Evolutionary conservation across 1,139 yeast species (phyloP), one percentile per base, ranked within the genome.

Genomic region (Groenewaldozyma sp.): DNA sequence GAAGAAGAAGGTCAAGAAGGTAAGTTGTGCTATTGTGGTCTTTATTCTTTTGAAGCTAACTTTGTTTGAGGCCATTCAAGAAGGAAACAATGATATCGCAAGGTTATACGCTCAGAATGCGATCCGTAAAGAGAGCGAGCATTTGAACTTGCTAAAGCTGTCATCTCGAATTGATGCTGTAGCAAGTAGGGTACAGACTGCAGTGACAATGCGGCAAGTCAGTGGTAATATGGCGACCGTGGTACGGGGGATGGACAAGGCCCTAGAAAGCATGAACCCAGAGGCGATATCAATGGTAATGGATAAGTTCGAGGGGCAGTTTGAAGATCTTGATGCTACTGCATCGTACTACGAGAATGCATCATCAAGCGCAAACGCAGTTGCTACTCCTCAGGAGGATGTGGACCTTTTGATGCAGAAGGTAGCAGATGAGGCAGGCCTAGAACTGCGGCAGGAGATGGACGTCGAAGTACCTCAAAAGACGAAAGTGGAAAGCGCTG

Each of bases 351-450:
- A 91, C 60, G 97, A 93, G 58, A 74, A 78, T 36, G 91, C 94
- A 40, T 87, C 97, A 4, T 80, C 81, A 45, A 83, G 79, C 45
- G 87, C 94, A 35, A 86, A 83, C 54, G 96, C 96, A 0, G 72
- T 83, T 46, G 73, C 82, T 21, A 84, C 94, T 3, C 98, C 97
- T 9, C 95, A 87, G 57, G 98, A 91, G 44, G 94, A 88, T 51
- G 98, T 93, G 24, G 97, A 91, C 59, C 74, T 82, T 45, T 68
- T 93, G 55, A 75, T 93, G 83, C 87, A 73, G 55, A 88, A 84
- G 61, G 91, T 93, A 26, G 98, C 98, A 0, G 99, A 93, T 58
- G 98, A 91, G 59, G 96, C 96, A 1, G 98, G 98, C 2, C 68
- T 93, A 36, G 98, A 93, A 58, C 70, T 91, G 69, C 81, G 81